phyloP scores from a whole-genome alignment of 169 alveolate genomes.

The Blepharisma undulans region DNA sequence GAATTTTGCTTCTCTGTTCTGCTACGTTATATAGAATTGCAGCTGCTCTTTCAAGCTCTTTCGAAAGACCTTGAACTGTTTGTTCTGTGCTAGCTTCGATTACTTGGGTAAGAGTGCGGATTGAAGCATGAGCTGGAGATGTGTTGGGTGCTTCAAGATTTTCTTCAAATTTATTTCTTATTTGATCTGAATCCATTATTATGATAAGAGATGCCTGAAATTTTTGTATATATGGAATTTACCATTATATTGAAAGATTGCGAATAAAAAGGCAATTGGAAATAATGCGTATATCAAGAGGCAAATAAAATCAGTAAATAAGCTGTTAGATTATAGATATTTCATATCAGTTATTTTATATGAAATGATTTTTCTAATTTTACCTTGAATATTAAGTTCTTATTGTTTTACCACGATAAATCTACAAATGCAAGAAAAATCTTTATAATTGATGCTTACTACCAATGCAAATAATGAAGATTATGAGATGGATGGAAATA shows the following conservation, averaged over 20 bases:
- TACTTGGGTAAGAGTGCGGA: background rate
- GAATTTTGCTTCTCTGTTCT: background rate
- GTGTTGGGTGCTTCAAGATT: background rate
- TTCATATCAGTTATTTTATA: background rate
- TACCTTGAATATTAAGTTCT: too few relatives aligned
- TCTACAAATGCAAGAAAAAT: too few relatives aligned
- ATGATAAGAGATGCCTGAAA: background rate
- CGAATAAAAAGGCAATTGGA: too few relatives aligned
- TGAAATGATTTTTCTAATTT: too few relatives aligned
- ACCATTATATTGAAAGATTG: background rate
- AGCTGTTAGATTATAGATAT: background rate
- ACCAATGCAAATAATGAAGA: background rate
- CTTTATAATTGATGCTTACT: background rate
- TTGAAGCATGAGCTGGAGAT: conserved; percentile 30
- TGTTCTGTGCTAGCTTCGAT: background rate
- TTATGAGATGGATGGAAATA: background rate
- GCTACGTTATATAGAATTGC: background rate
- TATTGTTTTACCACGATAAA: too few relatives aligned
- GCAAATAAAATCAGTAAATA: too few relatives aligned
- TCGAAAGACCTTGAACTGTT: conserved; percentile 11
- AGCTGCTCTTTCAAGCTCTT: conserved; percentile 16
- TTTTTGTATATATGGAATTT: background rate
- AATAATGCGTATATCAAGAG: too few relatives aligned
- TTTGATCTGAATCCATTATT: background rate
- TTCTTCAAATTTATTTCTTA: background rate